phyloP scores from a whole-genome alignment of 768 basidiomycete genomes.

The Russula olivacea region DNA sequence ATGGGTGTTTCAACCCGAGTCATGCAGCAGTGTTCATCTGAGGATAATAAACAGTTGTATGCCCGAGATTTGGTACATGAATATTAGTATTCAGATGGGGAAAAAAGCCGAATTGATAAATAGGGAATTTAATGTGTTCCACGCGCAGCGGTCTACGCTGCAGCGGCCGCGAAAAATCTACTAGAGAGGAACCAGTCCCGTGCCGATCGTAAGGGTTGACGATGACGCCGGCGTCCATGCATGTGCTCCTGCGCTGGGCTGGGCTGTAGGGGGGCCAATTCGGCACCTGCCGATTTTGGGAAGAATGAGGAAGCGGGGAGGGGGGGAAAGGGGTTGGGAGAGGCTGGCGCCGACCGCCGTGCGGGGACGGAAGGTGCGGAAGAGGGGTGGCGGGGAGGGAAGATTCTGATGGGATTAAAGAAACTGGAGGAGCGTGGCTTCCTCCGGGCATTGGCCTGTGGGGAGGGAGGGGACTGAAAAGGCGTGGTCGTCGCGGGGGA shows the following conservation, averaged over 20 bases:
- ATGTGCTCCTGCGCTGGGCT: conserved; percentile 16
- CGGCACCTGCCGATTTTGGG: conserved; percentile 9
- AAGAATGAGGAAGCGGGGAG: conserved; percentile 10
- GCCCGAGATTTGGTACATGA: conserved; percentile 11
- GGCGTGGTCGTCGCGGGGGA: conserved; percentile 30
- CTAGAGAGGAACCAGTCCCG: conserved; percentile 35
- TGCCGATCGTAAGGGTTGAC: conserved; percentile 32
- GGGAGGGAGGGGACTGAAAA: conserved; percentile 26
- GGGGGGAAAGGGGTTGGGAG: conserved; percentile 18
- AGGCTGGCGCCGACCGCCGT: conserved; percentile 25
- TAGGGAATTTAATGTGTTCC: conserved; percentile 11
- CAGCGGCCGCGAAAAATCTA: conserved; percentile 31
- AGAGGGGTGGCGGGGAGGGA: conserved; percentile 30
- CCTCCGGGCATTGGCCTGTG: conserved; percentile 30
- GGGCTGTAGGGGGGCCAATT: conserved; percentile 15
- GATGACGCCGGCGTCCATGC: conserved; percentile 28
- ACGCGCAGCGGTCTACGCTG: conserved; percentile 21
- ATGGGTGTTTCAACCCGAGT: not conserved
- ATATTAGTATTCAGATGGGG: conserved; percentile 6
- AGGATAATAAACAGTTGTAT: conserved; percentile 20
- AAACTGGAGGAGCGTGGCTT: conserved; percentile 30
- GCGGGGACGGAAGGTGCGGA: conserved; percentile 19
- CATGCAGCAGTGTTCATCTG: conserved; percentile 10
- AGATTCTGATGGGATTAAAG: conserved; percentile 33
- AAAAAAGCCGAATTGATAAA: conserved; percentile 13